Evolutionary conservation across 768 basidiomycete species (phyloP), one percentile per base, ranked within the genome.

Genomic region (Suillus brevipes): DNA sequence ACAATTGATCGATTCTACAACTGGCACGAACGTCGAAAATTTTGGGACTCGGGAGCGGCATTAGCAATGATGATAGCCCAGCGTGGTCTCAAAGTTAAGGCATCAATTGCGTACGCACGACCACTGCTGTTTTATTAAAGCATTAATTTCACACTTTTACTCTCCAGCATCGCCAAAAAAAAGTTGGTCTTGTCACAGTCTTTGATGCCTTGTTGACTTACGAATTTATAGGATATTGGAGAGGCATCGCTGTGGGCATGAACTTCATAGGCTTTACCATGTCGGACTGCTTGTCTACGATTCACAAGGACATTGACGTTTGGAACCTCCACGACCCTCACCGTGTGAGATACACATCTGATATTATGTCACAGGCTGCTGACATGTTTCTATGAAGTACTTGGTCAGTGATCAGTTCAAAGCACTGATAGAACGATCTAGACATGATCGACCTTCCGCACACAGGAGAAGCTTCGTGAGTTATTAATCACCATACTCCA

Each of bases 311-410:
- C 43, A 68, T 72, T 36, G 36, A 34, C 10, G 59, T 65, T 18
- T 72, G 71, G 71, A 72, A 72, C 47, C 64, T 72, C 60, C 12
- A 60, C 23, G 67, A 67, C 62, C 66, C 67, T 16, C 14, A 20
- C 40, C 7, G 31, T 14, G 67, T 67, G 20, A 56, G 65, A 36
- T 23, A 5, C 7, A 55, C 1, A 23, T 47, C 6, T 2, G 3
- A 23, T 38, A 45, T 12, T 6, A 31, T 34, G 37, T 37, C 4
- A 2, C 8, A 28, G 45, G 7, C 20, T 3, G 20, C 16, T 60
- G 6, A 25, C 25, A 9, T 18, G 20, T 28, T 18, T 34, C 47
- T 25, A 38, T 38, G 49, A 8, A 65, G 65, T 16, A 65, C 57
- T 53, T 65, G 49, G 31, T 34, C n/a, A 55, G 34, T 56, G 65